Evolutionary conservation across 805 yeast species (phyloP).

Genomic region (Pichia gijzeniarum): DNA sequence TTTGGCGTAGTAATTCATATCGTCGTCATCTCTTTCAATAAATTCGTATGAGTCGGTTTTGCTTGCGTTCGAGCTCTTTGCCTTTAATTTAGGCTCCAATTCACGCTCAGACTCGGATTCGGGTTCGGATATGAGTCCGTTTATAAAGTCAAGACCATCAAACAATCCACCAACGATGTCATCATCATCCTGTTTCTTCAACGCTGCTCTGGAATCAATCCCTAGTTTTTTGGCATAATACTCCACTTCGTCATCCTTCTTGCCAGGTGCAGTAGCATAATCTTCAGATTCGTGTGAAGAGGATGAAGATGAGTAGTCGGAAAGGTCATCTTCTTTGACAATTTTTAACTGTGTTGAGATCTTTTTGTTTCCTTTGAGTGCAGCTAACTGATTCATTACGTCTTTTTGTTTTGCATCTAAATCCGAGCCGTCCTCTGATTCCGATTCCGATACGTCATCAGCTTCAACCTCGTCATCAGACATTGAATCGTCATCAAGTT

Average conservation of each 20-base stretch:
- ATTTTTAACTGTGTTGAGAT: conserved; percentile 16
- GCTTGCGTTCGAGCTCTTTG: neutral
- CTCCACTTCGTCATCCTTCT: conserved; percentile 70
- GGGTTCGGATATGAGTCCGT: neutral
- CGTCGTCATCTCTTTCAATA: conserved; percentile 61
- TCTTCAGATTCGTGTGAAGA: conserved; percentile 4
- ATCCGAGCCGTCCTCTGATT: conserved; percentile 1
- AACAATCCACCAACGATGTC: conserved; percentile 76
- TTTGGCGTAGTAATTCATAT: conserved; percentile 76
- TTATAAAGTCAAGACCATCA: conserved; percentile 58
- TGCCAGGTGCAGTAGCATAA: conserved; percentile 11
- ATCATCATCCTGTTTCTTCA: conserved; percentile 51
- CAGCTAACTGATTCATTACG: conserved; percentile 12
- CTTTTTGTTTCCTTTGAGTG: conserved; percentile 9
- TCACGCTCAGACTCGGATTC: conserved; percentile 7
- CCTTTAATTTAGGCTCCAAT: conserved; percentile 6
- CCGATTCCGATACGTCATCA: conserved; percentile 20
- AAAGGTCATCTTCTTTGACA: conserved; percentile 20
- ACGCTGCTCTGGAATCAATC: conserved; percentile 46
- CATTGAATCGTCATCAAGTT: conserved; percentile 19
- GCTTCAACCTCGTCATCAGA: conserved; percentile 17
- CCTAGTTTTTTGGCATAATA: conserved; percentile 83
- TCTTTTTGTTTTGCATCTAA: conserved; percentile 11
- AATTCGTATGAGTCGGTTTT: no score
- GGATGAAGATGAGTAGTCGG: conserved; percentile 13